These are phyloP conservation scores for Psidium friedrichsthalianum DNA, from an alignment of 345 rosid genomes.

Conservation along the genomic window DNA sequence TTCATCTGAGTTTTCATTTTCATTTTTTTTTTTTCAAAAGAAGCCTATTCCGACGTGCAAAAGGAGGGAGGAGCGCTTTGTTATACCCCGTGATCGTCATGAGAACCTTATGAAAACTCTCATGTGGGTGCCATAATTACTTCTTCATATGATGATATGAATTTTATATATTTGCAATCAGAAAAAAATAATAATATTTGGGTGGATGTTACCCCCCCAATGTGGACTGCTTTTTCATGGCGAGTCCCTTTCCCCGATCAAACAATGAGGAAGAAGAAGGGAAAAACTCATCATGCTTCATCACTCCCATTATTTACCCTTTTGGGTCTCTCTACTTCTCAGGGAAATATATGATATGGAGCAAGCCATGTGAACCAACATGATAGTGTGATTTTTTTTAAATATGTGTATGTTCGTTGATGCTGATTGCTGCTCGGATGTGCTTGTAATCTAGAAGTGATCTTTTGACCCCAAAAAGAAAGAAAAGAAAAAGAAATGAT, in stretches of 20 bases:
- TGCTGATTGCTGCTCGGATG: not conserved
- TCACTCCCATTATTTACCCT: not conserved
- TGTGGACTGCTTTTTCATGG: not conserved
- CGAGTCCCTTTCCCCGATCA: conserved; percentile 31
- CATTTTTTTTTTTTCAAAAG: not conserved
- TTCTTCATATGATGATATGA: conserved; percentile 25
- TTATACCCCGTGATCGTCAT: conserved; percentile 29
- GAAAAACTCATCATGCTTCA: not conserved
- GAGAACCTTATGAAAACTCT: conserved; percentile 28
- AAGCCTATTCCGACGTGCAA: not conserved
- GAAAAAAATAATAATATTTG: not conserved
- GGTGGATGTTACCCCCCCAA: not conserved
- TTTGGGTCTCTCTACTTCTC: not conserved
- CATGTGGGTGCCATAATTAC: conserved; percentile 60
- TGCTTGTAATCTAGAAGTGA: not conserved
- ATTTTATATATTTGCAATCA: not conserved
- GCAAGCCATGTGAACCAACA: not conserved
- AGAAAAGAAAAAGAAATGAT: not conserved
- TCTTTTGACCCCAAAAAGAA: not conserved
- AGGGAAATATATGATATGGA: not conserved
- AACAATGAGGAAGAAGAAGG: not conserved
- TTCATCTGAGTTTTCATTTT: not conserved
- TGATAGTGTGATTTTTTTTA: not conserved
- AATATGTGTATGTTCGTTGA: not conserved
- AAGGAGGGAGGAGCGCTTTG: conserved; percentile 19